A percentile compares a stretch with the other conserved stretches of the same genome.
phyloP scores from a whole-genome alignment of 495 filamentous ascomycete genomes.

The Pyrenula massariospora region DNA sequence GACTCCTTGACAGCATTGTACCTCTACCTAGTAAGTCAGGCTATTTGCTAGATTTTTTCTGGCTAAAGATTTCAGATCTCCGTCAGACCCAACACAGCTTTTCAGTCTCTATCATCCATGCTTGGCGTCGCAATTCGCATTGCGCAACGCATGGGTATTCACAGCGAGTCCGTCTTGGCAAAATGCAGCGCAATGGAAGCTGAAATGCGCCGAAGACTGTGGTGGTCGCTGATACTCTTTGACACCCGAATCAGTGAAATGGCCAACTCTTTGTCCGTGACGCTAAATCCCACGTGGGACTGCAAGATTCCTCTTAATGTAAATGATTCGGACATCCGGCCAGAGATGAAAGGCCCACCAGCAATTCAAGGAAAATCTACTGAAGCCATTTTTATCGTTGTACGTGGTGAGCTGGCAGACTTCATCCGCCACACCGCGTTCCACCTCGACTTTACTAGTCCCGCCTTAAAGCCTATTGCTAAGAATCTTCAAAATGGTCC shows the following conservation, averaged over 20 bases:
- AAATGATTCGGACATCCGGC: slow-evolving; percentile 41
- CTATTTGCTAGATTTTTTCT: slow-evolving; percentile 1
- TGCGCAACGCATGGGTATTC: slow-evolving; percentile 78
- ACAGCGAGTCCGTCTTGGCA: slow-evolving; percentile 67
- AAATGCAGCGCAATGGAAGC: slow-evolving; percentile 59
- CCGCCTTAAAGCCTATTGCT: slow-evolving; percentile 27
- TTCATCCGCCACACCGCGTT: slow-evolving; percentile 31
- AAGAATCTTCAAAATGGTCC: slow-evolving; percentile 9
- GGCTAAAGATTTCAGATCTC: slow-evolving; percentile 34
- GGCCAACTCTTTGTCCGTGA: slow-evolving; percentile 19
- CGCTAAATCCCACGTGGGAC: slow-evolving; percentile 41
- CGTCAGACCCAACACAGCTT: slow-evolving; percentile 26
- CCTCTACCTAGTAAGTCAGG: slow-evolving; percentile 42
- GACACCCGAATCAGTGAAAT: slow-evolving; percentile 40
- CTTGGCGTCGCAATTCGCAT: slow-evolving; percentile 71
- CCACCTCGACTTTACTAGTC: slow-evolving; percentile 39
- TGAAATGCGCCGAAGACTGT: slow-evolving; percentile 82
- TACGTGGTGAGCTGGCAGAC: slow-evolving; percentile 36
- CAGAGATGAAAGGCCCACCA: slow-evolving; percentile 35
- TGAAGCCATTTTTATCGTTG: slow-evolving; percentile 39
- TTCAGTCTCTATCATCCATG: slow-evolving; percentile 45
- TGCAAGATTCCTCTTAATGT: slow-evolving; percentile 41
- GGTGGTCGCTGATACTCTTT: slow-evolving; percentile 54
- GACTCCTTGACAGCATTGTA: slow-evolving; percentile 49
- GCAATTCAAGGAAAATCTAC: slow-evolving; percentile 19